Evolutionary conservation across 129 eudicot species (phyloP).

Genomic region (Tagetes erecta): DNA sequence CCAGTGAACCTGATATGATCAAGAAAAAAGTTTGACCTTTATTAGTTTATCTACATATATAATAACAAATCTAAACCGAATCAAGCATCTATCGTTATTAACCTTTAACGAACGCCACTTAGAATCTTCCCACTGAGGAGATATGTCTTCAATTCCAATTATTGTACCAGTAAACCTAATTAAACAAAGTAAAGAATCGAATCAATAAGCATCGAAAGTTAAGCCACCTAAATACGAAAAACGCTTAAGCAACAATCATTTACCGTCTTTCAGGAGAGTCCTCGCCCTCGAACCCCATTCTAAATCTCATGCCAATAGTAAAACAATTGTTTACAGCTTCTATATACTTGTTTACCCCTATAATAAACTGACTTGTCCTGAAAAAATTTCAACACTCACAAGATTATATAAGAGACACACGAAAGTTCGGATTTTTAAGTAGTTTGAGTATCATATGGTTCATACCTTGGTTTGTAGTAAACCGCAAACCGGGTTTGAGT

Average conservation of each 20-base stretch:
- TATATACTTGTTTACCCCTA: slow-evolving; percentile 77
- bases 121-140: slow-evolving; percentile 70
- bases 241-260: neutral
- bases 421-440: neutral
- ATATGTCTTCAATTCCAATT: slow-evolving; percentile 68
- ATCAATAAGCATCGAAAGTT: neutral
- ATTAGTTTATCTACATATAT: neutral
- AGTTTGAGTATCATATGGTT: neutral
- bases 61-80: neutral
- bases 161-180: slow-evolving; percentile 85
- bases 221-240: neutral
- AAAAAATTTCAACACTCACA: neutral
- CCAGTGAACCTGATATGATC: slow-evolving; percentile 73
- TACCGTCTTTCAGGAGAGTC: slow-evolving; percentile 95
- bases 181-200: slow-evolving; percentile 1
- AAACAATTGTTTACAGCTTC: slow-evolving; percentile 67
- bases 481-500: slow-evolving; percentile 76
- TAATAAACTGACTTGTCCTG: slow-evolving; percentile 93
- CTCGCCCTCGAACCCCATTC: slow-evolving; percentile 94
- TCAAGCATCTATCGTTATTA: neutral
- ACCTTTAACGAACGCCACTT: slow-evolving; percentile 87
- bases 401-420: neutral
- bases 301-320: slow-evolving; percentile 84
- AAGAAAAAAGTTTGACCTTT: slow-evolving; percentile 6
- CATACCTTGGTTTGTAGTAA: slow-evolving; percentile 88